These are phyloP conservation scores for Globisporangium solare DNA, from an alignment of 352 stramenopile species.

Conservation along the genomic window DNA sequence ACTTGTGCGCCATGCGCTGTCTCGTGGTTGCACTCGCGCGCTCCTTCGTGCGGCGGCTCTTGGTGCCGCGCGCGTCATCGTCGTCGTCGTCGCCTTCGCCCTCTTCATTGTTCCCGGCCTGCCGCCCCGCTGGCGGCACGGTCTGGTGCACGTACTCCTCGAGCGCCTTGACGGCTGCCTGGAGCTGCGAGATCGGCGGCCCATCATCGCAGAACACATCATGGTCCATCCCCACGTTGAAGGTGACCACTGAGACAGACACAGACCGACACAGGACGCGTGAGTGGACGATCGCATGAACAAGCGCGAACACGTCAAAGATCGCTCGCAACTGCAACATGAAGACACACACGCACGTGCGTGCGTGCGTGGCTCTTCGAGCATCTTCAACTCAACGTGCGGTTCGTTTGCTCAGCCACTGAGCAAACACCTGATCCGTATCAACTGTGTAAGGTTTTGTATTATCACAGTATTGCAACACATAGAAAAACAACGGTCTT, in stretches of 20 bases:
- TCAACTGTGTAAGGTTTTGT: too few species aligned
- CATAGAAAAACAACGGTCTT: too few species aligned
- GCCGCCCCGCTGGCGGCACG: constrained; percentile 4
- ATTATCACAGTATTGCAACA: too few species aligned
- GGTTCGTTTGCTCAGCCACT: too few species aligned
- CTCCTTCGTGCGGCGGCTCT: background rate
- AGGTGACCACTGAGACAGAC: background rate
- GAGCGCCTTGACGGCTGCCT: constrained; percentile 30
- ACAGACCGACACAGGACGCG: background rate
- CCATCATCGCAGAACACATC: constrained; percentile 41
- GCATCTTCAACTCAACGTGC: too few species aligned
- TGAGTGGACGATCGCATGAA: too few species aligned
- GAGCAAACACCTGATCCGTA: too few species aligned
- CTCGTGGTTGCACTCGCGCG: background rate
- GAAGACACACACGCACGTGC: too few species aligned
- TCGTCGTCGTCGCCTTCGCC: background rate
- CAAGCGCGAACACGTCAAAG: too few species aligned
- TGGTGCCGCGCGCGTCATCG: background rate
- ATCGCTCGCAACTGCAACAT: too few species aligned
- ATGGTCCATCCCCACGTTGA: constrained; percentile 19
- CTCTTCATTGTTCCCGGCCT: background rate
- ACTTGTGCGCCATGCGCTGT: constrained; percentile 5
- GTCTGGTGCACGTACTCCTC: constrained; percentile 29
- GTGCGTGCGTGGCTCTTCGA: too few species aligned
- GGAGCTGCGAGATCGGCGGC: constrained; percentile 33